Conservation (phyloP, 176 grass and related monocot species). For the Pharus latifolius region DNA sequence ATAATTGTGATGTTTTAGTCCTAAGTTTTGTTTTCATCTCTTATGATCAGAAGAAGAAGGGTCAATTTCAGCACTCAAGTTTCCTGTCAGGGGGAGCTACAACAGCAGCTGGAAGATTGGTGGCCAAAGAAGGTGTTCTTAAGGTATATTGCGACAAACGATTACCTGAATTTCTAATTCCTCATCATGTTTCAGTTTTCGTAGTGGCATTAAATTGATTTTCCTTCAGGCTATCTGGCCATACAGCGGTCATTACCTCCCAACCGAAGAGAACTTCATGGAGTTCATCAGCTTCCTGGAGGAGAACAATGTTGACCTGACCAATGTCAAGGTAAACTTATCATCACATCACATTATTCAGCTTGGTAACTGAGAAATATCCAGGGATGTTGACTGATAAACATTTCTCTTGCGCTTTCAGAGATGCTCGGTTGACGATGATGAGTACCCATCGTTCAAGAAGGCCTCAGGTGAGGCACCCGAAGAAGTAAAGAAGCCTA, state of each 20-base stretch:
- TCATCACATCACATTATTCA: background rate
- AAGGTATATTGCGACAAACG: constrained; percentile 24
- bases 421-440: constrained; percentile 76
- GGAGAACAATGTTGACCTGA: constrained; percentile 77
- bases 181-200: background rate
- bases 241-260: constrained; percentile 96
- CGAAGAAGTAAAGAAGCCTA: background rate
- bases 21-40: constrained; percentile 7
- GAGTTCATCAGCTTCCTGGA: constrained; percentile 88
- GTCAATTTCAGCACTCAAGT: constrained; percentile 95
- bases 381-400: background rate
- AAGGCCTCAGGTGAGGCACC: background rate
- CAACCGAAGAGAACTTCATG: constrained; percentile 83
- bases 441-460: constrained; percentile 42
- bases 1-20: background rate
- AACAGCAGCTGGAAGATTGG: constrained; percentile 75
- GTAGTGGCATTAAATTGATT: background rate
- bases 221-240: constrained; percentile 75
- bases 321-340: constrained; percentile 76
- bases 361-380: background rate
- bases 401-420: constrained; percentile 8
- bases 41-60: constrained; percentile 81
- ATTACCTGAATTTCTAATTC: background rate
- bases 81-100: constrained; percentile 83
- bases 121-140: constrained; percentile 64